These are phyloP conservation scores for Prillingera fragicola DNA, from an alignment of 1,284 basidiomycete species.

Conservation along the genomic window DNA sequence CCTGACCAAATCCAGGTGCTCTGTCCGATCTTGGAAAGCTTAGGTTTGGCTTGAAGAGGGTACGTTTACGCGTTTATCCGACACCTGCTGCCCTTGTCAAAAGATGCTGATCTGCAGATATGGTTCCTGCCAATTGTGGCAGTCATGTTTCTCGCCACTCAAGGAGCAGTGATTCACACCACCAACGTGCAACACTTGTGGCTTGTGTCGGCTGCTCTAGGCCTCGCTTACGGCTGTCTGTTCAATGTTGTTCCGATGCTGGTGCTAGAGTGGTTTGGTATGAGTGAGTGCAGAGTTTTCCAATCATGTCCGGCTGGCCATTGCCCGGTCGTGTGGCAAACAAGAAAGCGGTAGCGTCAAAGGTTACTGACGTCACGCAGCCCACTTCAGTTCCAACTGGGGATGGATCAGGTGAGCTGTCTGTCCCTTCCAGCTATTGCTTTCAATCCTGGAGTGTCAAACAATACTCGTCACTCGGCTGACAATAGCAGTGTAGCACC, in stretches of 20 bases:
- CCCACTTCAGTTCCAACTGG: conserved; percentile 64
- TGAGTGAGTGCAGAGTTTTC: conserved; percentile 55
- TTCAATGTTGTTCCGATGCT: conserved; percentile 74
- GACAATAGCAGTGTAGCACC: conserved; percentile 71
- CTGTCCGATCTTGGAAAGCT: conserved; percentile 66
- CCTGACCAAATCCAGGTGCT: conserved; percentile 54
- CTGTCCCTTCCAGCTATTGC: too few species aligned
- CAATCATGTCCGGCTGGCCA: background rate
- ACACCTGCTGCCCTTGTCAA: background rate
- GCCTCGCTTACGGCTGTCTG: conserved; percentile 68
- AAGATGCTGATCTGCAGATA: conserved; percentile 21
- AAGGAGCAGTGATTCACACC: conserved; percentile 58
- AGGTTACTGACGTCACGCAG: conserved; percentile 14
- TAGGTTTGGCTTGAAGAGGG: conserved; percentile 57
- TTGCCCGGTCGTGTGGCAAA: background rate
- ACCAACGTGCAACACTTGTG: conserved; percentile 62
- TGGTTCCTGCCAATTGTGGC: conserved; percentile 67
- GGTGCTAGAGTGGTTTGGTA: conserved; percentile 79
- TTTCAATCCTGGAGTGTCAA: too few species aligned
- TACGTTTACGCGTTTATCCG: conserved; percentile 8
- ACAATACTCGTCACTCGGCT: too few species aligned
- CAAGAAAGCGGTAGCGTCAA: too few species aligned
- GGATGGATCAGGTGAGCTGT: conserved; percentile 74
- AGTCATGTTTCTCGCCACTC: conserved; percentile 62
- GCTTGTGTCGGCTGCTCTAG: conserved; percentile 66